These are phyloP conservation scores for Spiromastix sp. DNA, from an alignment of 2,329 filamentous ascomycete genomes.

Conservation along the genomic window DNA sequence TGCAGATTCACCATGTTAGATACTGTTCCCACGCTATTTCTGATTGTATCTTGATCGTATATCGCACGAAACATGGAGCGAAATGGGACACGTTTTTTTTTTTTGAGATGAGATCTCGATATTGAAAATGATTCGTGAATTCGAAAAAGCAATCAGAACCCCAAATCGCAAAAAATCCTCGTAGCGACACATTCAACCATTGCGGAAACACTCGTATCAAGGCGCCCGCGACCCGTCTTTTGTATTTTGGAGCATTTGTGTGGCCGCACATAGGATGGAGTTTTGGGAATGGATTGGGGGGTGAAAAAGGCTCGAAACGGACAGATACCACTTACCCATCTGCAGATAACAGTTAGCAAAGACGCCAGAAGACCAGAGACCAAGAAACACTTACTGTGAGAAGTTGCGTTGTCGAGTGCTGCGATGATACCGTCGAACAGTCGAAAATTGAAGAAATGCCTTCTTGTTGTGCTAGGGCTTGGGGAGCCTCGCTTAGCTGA, in stretches of 20 bases:
- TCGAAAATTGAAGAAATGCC: conserved; percentile 31
- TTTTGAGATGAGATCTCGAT: conserved; percentile 3
- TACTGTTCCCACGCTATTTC: conserved; percentile 9
- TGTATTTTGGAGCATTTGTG: too few species aligned
- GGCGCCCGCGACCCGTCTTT: too few species aligned
- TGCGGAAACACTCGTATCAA: too few species aligned
- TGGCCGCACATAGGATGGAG: background rate
- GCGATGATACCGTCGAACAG: conserved; percentile 25
- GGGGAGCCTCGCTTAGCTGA: conserved; percentile 35
- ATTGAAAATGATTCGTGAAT: conserved; percentile 6
- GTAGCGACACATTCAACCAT: background rate
- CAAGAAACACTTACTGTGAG: conserved; percentile 38
- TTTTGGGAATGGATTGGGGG: too few species aligned
- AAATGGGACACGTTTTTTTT: background rate
- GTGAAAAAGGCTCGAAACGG: conserved; percentile 9
- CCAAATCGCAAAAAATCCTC: background rate
- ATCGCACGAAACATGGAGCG: conserved; percentile 5
- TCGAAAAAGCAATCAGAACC: conserved; percentile 10
- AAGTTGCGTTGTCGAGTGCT: conserved; percentile 39
- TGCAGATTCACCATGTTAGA: conserved; percentile 38
- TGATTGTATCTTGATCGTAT: background rate
- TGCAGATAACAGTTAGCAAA: conserved; percentile 25
- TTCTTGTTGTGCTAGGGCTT: conserved; percentile 35
- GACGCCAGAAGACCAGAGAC: conserved; percentile 11
- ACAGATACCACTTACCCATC: conserved; percentile 55